These are phyloP conservation scores for Eremomyces bilateralis DNA, from an alignment of 495 filamentous ascomycete genomes.

Conservation along the genomic window DNA sequence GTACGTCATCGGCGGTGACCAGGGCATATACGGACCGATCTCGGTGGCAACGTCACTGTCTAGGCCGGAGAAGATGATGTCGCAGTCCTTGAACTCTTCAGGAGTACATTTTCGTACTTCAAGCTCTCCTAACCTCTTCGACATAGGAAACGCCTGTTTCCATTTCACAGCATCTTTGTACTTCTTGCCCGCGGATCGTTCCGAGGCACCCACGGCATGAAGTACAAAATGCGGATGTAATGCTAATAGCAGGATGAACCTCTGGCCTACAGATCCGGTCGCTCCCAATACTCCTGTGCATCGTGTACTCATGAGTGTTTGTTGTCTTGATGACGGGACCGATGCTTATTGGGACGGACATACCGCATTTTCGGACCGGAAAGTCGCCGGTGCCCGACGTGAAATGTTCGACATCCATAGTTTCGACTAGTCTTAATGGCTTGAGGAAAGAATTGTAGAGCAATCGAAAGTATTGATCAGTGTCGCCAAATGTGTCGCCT, in stretches of 20 bases:
- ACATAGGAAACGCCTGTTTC: slow-evolving; percentile 23
- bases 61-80: slow-evolving; percentile 22
- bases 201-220: slow-evolving; percentile 20
- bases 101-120: slow-evolving; percentile 19
- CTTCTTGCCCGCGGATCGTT: slow-evolving; percentile 22
- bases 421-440: too few relatives aligned
- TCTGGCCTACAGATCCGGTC: slow-evolving; percentile 23
- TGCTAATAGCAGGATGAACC: slow-evolving; percentile 24
- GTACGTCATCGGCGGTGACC: neutral
- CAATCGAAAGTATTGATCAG: too few relatives aligned
- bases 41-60: slow-evolving; percentile 25
- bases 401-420: too few relatives aligned
- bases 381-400: too few relatives aligned
- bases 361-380: too few relatives aligned
- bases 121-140: slow-evolving; percentile 19
- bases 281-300: slow-evolving; percentile 24
- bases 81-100: slow-evolving; percentile 21
- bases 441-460: too few relatives aligned
- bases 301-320: too few relatives aligned
- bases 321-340: too few relatives aligned
- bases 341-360: too few relatives aligned
- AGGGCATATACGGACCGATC: slow-evolving; percentile 13
- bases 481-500: too few relatives aligned
- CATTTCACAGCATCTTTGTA: slow-evolving; percentile 23
- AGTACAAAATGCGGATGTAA: slow-evolving; percentile 22